These are phyloP conservation scores for Penicillium herquei DNA, from an alignment of 495 filamentous ascomycete genomes.

Conservation along the genomic window DNA sequence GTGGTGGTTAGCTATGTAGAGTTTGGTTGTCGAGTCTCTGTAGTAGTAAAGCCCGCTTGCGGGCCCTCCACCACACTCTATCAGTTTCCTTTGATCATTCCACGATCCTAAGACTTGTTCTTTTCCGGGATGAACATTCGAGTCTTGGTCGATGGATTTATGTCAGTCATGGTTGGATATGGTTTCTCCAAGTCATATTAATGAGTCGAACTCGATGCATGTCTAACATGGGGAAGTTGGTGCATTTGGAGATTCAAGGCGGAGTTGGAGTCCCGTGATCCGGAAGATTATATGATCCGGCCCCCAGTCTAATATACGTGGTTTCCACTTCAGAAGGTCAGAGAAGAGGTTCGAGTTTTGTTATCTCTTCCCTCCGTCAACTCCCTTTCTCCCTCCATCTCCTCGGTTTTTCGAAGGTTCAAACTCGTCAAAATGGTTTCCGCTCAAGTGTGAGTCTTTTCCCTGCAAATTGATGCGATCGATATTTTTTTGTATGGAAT, in stretches of 20 bases:
- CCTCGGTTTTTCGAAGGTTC: slow-evolving; percentile 10
- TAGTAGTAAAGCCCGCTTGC: slow-evolving; percentile 6
- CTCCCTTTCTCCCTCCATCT: slow-evolving; percentile 16
- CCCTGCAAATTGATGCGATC: neutral
- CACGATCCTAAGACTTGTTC: neutral
- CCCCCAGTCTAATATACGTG: slow-evolving; percentile 3
- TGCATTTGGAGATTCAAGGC: slow-evolving; percentile 2
- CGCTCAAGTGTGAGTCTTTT: slow-evolving; percentile 42
- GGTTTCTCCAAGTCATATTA: neutral
- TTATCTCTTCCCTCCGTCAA: slow-evolving; percentile 24
- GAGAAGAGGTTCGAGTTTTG: slow-evolving; percentile 14
- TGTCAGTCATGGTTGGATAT: too few relatives aligned
- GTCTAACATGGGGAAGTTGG: neutral
- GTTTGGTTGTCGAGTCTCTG: too few relatives aligned
- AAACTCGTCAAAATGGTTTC: slow-evolving; percentile 44
- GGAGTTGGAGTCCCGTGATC: slow-evolving; percentile 5
- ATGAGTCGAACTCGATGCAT: neutral
- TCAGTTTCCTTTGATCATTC: neutral
- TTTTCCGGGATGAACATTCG: neutral
- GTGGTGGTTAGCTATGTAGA: too few relatives aligned
- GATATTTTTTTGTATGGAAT: neutral
- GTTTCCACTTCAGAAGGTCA: slow-evolving; percentile 2
- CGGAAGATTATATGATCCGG: slow-evolving; percentile 7
- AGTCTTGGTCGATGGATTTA: too few relatives aligned
- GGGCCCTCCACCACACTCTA: neutral